These are phyloP conservation scores for Nothopassalora personata DNA, from an alignment of 2,329 filamentous ascomycete species.

Conservation along the genomic window DNA sequence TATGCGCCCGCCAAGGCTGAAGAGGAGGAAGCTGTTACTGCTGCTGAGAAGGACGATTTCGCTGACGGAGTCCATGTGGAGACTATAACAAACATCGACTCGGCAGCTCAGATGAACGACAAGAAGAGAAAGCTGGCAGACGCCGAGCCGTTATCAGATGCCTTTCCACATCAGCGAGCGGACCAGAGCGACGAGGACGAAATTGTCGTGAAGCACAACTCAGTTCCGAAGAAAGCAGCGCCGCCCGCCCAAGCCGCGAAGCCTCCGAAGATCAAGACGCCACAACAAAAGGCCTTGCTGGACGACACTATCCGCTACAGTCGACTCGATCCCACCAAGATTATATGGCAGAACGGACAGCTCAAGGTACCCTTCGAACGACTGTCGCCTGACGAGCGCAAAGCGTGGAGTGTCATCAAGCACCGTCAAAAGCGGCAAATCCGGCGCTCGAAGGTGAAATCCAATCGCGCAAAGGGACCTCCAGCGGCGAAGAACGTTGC, in stretches of 20 bases:
- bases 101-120: neutral
- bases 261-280: neutral
- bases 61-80: neutral
- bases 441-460: neutral
- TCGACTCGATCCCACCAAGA: neutral
- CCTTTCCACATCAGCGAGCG: neutral
- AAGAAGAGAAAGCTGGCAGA: slow-evolving; percentile 1
- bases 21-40: neutral
- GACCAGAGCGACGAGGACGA: slow-evolving; percentile 1
- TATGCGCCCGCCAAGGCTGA: slow-evolving; percentile 3
- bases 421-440: neutral
- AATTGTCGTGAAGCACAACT: neutral
- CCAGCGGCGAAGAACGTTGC: neutral
- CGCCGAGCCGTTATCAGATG: neutral
- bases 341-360: slow-evolving; percentile 3
- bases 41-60: neutral
- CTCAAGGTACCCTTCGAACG: slow-evolving; percentile 4
- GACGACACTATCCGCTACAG: neutral
- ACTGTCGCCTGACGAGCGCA: slow-evolving; percentile 1
- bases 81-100: no score
- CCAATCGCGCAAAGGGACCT: neutral
- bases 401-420: slow-evolving; percentile 3
- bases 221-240: neutral
- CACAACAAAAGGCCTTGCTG: neutral
- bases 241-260: neutral